Percentiles rank a stretch among this genome's conserved stretches.
Evolutionary conservation across 192 early-diverging fungal genomes (phyloP).

Genomic region (Coemansia sp.): DNA sequence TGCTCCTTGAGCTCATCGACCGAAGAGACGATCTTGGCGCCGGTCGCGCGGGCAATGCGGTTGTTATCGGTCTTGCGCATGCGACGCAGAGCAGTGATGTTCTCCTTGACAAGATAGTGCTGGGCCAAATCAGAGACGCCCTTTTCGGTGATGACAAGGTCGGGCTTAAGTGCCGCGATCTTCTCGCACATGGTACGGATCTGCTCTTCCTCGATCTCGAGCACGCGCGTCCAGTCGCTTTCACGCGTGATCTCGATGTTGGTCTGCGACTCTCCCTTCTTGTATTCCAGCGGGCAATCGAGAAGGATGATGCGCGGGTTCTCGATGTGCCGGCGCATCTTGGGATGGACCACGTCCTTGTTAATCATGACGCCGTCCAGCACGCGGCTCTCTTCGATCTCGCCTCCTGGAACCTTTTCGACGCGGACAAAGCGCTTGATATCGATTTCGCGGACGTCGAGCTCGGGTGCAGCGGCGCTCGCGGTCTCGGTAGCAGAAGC

Average conservation of each 20-base stretch:
- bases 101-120: slow-evolving; percentile 96
- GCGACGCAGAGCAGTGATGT: slow-evolving; percentile 96
- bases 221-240: slow-evolving; percentile 90
- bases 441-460: slow-evolving; percentile 88
- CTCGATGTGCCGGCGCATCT: slow-evolving; percentile 91
- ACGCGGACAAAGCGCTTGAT: slow-evolving; percentile 97
- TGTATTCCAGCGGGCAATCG: slow-evolving; percentile 99
- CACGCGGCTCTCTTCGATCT: slow-evolving; percentile 93
- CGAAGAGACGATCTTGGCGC: slow-evolving; percentile 93
- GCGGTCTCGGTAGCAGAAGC: slow-evolving; percentile 2
- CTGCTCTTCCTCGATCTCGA: slow-evolving; percentile 99
- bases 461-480: slow-evolving; percentile 40
- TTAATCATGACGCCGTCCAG: slow-evolving; percentile 98
- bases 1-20: slow-evolving; percentile 95
- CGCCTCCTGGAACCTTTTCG: slow-evolving; percentile 98
- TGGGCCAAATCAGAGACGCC: slow-evolving; percentile 98
- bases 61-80: slow-evolving; percentile 99
- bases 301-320: slow-evolving; percentile 94
- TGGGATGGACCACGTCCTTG: slow-evolving; percentile 99
- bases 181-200: slow-evolving; percentile 95
- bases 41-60: slow-evolving; percentile 96
- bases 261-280: slow-evolving; percentile 99
- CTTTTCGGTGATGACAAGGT: slow-evolving; percentile 98
- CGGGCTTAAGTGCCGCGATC: slow-evolving; percentile 94
- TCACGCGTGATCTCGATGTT: slow-evolving; percentile 98